Evolutionary conservation across 2,329 filamentous ascomycete genomes (phyloP).

Genomic region (Aspergillus pseudoterreus): DNA sequence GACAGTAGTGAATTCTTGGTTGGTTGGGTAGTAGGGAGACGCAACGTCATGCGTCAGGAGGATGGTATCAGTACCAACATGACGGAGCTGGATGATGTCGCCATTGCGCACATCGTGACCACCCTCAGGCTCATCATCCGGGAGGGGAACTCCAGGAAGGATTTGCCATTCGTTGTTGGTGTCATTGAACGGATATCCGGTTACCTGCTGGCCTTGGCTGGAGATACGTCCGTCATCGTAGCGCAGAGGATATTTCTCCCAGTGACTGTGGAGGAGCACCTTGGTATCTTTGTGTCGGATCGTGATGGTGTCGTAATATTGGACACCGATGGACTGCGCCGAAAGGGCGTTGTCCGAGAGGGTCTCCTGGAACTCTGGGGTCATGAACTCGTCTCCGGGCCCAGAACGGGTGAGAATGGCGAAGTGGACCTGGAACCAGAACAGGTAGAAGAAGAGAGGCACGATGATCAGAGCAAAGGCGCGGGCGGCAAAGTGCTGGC

Average conservation of each 20-base stretch:
- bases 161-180: slow-evolving; percentile 99
- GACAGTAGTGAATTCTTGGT: slow-evolving; percentile 95
- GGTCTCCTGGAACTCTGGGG: slow-evolving; percentile 95
- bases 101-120: slow-evolving; percentile 73
- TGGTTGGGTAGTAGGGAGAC: slow-evolving; percentile 92
- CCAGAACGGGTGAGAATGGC: slow-evolving; percentile 82
- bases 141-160: slow-evolving; percentile 58
- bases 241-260: slow-evolving; percentile 81
- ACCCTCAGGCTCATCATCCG: slow-evolving; percentile 52
- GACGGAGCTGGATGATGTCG: slow-evolving; percentile 80
- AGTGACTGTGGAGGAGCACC: slow-evolving; percentile 90
- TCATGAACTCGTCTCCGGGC: slow-evolving; percentile 98
- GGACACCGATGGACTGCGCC: slow-evolving; percentile 75
- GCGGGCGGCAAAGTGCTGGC: slow-evolving; percentile 85
- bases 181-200: slow-evolving; percentile 95
- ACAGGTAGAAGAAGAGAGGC: slow-evolving; percentile 96
- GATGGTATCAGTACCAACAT: slow-evolving; percentile 78
- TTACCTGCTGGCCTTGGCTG: slow-evolving; percentile 96
- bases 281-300: slow-evolving; percentile 97
- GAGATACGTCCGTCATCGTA: slow-evolving; percentile 98
- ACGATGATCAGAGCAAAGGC: slow-evolving; percentile 82
- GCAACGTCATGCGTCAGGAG: slow-evolving; percentile 95
- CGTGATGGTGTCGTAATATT: slow-evolving; percentile 86
- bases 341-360: slow-evolving; percentile 92
- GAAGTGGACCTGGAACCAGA: slow-evolving; percentile 99